Base-by-base conservation (phyloP, 495 filamentous ascomycete species). In the Penicillium crystallinum region DNA sequence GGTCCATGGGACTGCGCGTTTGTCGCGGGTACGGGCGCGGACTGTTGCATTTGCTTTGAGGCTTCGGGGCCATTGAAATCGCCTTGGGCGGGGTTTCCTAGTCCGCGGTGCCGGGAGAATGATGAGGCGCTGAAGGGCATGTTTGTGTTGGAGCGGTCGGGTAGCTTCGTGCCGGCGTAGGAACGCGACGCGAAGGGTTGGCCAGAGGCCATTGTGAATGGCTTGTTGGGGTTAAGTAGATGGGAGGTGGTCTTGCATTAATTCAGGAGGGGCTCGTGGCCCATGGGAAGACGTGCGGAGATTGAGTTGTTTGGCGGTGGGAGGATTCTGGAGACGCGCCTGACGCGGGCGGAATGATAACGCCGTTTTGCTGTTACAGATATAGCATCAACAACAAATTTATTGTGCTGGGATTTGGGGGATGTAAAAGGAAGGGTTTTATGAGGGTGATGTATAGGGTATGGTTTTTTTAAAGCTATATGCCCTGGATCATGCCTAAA, bases 151-250 rank as follows among this genome's bases (percentile, higher is more conserved):
- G 75, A 74, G 34, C 77, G 77, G 22, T 80, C 77, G 33, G 77
- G 74, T 1, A 80, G 62, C 59, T 78, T 79, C 49, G 70, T 63
- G 48, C 71, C 65, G 36, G 66, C 67, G 58, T 74, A 76, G 11
- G 73, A 75, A 59, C 76, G 73, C 46, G 75, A 74, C 30, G 69
- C 72, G 61, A 78, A 79, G n/a, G 72, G 65, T 63, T 75, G 74
- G 44, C 66, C 56, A 41, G 71, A 73, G 57, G 63, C 60, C 61
- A 64, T 63, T 53, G 31, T 38, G 41, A 22, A 42, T 34, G 40
- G 25, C 45, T 42, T 30, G 17, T n/a, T 42, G 14, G 27, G 31
- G 4, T 33, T 44, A 17, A 19, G 46, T 47, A 22, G 27, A 33
- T 19, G 42, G 22, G 8, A 15, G 29, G 46, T 4, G 5, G 14